Evolutionary conservation across 768 basidiomycete species (phyloP), one percentile per base, ranked within the genome.

Genomic region (Kwoniella pini): DNA sequence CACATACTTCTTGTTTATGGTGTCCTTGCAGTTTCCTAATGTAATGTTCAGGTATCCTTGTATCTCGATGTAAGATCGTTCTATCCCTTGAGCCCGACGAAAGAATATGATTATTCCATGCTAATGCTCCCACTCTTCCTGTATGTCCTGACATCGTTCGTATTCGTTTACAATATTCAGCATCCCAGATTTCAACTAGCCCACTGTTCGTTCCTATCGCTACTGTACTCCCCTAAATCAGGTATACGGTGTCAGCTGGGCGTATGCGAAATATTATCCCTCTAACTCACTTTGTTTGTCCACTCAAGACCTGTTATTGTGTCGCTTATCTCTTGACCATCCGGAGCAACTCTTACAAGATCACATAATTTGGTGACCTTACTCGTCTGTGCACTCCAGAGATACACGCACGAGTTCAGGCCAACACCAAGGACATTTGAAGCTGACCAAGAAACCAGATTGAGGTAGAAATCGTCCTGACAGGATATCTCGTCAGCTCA

Each of bases 361-460:
- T 98, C 92, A 73, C 91, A 95, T 17, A 99, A 81, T 75, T 95
- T 94, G 26, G 87, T 89, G 3, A 98, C 96, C 4, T 85, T 85
- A 21, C 91, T 91, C 57, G 93, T 96, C 53, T 91, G 88, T 6
- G 95, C 96, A 7, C 89, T 90, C 96, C 96, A 99, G 1, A 97
- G 86, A 75, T 99, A 99, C 12, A 99, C 95, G 63, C 91, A 93
- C 0, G 87, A 82, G 2, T 88, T 90, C 6, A 99, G 83, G 2
- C 94, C 95, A 7, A 98, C 96, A 2, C 90, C 94, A 0, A 98
- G 85, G 0, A 97, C 87, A 73, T 98, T 98, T 4, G 90, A 94
- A 54, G 87, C 88, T 2, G 89, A 91, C 96, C 96, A 98, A 64
- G 97, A 94, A 22, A 98, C 93, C 11, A 98, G 83, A 73, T 98